Evolutionary conservation across 2,329 filamentous ascomycete genomes (phyloP), one percentile per base, ranked within the genome.

Genomic region (Chrysoporthe deuterocubensis): DNA sequence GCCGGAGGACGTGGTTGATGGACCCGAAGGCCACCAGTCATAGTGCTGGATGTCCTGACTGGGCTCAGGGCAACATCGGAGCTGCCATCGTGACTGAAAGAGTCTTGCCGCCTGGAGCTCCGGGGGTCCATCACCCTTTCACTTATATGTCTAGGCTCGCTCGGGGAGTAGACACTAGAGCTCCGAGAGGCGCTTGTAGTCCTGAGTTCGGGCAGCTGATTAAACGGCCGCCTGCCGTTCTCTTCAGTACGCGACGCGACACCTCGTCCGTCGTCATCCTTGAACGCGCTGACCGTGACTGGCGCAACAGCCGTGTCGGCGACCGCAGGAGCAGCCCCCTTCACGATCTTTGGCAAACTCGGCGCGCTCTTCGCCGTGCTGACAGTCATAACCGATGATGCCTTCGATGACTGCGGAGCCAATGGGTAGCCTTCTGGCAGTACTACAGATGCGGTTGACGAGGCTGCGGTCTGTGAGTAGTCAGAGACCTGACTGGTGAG

Each of bases 221-320:
- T 68, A 80, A 79, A 44, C 75, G 75, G 44, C 48, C 77, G 80
- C 62, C 73, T 76, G n/a, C 76, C 73, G n/a, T 76, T 76, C 40
- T 86, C 84, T 21, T 86, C 83, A 1, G 77, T 75, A 44, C 78
- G 80, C 32, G 76, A 72, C 1, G 81, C 71, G 5, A 71, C 76
- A 43, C 77, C 81, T 59, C 84, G 82, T 60, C 76, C 75, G 64
- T 88, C 85, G 68, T 77, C 79, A 67, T 85, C 83, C 66, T 81
- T 81, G 70, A 83, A 81, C 18, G 80, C 82, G 69, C 77, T 83
- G 9, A 85, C 81, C 62, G 84, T 83, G 14, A 85, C 78, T 3
- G 87, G 82, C 1, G 83, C 82, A 52, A 84, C 74, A 32, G 79
- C 79, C 42, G 87, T 82, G 69, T 78, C 83, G 37, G 79, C 79